A percentile compares a stretch with the other conserved stretches of the same genome.
phyloP scores from a whole-genome alignment of 2,329 filamentous ascomycete genomes.

The Stagonosporopsis cucurbitacearum region DNA sequence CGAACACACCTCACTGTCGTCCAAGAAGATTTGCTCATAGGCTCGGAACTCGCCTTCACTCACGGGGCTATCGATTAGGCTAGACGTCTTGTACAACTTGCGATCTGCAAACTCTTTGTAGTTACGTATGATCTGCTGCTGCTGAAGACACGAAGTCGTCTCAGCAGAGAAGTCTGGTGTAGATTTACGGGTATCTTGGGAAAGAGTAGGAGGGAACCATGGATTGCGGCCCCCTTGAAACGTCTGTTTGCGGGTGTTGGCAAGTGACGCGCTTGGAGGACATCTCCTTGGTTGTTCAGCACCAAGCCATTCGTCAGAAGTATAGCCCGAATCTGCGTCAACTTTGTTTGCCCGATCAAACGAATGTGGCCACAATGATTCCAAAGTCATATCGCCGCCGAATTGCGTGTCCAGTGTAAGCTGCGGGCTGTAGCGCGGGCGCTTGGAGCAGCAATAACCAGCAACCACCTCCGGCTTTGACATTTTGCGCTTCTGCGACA shows the following conservation, averaged over 20 bases:
- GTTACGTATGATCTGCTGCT: conserved; percentile 23
- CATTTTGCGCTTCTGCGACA: conserved; percentile 20
- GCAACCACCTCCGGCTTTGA: neutral
- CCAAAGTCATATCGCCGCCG: neutral
- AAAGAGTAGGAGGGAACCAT: neutral
- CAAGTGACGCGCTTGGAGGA: neutral
- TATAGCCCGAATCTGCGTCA: no score
- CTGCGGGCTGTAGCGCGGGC: neutral
- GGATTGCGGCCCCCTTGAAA: neutral
- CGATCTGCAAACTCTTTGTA: conserved; percentile 22
- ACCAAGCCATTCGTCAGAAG: neutral
- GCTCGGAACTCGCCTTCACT: conserved; percentile 21
- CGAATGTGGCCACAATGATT: no score
- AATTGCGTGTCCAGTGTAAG: neutral
- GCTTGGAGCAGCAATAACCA: neutral
- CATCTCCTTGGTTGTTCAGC: neutral
- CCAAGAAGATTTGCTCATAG: conserved; percentile 31
- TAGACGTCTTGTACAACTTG: conserved; percentile 1
- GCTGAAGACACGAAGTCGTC: neutral
- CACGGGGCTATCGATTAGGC: conserved; percentile 4
- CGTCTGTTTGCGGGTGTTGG: neutral
- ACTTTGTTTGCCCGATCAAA: neutral
- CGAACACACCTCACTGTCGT: conserved; percentile 15
- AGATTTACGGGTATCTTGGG: neutral
- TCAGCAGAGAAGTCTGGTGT: neutral